phyloP scores from a whole-genome alignment of 345 rosid species.

The Eucalyptus paniculata region DNA sequence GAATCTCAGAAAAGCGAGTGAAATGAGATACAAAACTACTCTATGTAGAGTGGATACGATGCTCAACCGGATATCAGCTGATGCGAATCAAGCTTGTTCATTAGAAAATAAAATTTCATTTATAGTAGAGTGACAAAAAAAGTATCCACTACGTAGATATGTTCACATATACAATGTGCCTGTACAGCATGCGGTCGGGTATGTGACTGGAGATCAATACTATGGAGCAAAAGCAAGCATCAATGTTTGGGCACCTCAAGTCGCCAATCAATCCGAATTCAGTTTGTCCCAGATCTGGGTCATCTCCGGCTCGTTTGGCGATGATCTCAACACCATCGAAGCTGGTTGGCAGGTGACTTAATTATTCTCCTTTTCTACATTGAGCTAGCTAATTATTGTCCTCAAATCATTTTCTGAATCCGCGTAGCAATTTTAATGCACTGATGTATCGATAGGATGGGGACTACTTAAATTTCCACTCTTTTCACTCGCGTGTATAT shows the following conservation, averaged over 20 bases:
- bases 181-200: constrained; percentile 92
- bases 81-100: neutral
- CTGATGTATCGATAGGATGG: neutral
- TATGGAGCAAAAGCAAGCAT: constrained; percentile 97
- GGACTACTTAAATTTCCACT: neutral
- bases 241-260: constrained; percentile 90
- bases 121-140: neutral
- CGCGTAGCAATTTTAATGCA: neutral
- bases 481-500: neutral
- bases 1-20: neutral
- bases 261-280: constrained; percentile 72
- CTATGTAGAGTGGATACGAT: neutral
- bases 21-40: neutral
- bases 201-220: constrained; percentile 68
- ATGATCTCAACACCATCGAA: constrained; percentile 96
- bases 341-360: constrained; percentile 88
- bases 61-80: neutral
- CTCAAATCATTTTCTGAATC: neutral
- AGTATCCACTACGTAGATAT: neutral
- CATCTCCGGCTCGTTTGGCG: constrained; percentile 83
- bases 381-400: neutral
- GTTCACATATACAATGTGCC: neutral
- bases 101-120: neutral
- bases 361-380: neutral
- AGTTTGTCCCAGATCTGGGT: constrained; percentile 96